Evolutionary conservation across 1,139 yeast species (phyloP).

Genomic region (Suhomyces bribrorum): DNA sequence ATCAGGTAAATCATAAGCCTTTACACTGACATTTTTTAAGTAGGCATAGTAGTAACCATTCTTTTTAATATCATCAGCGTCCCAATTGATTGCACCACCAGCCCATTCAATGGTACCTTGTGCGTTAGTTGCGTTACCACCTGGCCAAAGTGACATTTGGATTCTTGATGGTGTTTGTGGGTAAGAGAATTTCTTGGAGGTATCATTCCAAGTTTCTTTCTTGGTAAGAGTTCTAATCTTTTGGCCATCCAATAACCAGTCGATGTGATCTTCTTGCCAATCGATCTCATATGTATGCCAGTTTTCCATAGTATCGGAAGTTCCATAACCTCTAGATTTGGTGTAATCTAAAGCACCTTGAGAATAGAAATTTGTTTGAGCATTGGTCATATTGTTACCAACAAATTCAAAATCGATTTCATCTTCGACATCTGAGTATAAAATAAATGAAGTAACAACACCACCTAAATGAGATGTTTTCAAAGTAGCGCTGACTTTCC

Average conservation of each 20-base stretch:
- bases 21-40: conserved; percentile 58
- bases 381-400: conserved; percentile 66
- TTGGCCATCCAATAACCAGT: conserved; percentile 76
- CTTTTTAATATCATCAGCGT: conserved; percentile 65
- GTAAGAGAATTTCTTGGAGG: conserved; percentile 58
- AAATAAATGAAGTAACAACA: conserved; percentile 80
- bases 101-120: conserved; percentile 94
- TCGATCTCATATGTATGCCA: conserved; percentile 80
- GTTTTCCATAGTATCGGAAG: conserved; percentile 58
- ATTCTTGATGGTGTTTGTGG: conserved; percentile 94
- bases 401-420: conserved; percentile 88
- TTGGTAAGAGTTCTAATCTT: conserved; percentile 66
- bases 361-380: conserved; percentile 78
- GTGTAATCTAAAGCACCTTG: conserved; percentile 72
- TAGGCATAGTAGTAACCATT: conserved; percentile 79
- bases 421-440: conserved; percentile 84
- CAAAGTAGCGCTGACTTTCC: conserved; percentile 67
- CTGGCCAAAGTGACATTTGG: conserved; percentile 92
- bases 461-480: conserved; percentile 78
- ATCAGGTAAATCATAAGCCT: conserved; percentile 73
- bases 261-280: conserved; percentile 73
- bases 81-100: conserved; percentile 87
- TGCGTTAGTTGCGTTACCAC: conserved; percentile 65
- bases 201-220: conserved; percentile 67
- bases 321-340: conserved; percentile 48